Evolutionary conservation across 371 early-diverging fungal species (phyloP).

Genomic region (Mucor sp.): DNA sequence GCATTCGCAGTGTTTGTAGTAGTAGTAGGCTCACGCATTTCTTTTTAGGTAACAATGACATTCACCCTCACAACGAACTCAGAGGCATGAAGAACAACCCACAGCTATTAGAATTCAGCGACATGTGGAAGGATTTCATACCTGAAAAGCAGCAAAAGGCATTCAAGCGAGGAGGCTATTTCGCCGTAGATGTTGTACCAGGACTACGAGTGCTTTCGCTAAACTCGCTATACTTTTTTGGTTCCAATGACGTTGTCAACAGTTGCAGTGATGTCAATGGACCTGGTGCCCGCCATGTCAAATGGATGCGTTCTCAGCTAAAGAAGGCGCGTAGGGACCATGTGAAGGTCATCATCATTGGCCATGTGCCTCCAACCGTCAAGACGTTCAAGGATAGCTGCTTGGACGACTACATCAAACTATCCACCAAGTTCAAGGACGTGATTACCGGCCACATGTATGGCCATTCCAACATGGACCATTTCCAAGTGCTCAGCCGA

Average conservation of each 20-base stretch:
- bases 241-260: slow-evolving; percentile 65
- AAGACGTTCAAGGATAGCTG: slow-evolving; percentile 68
- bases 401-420: slow-evolving; percentile 55
- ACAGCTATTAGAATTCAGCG: slow-evolving; percentile 39
- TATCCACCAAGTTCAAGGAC: slow-evolving; percentile 58
- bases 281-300: slow-evolving; percentile 68
- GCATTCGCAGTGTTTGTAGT: background rate
- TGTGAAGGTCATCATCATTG: slow-evolving; percentile 66
- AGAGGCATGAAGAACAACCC: slow-evolving; percentile 51
- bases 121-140: slow-evolving; percentile 56
- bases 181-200: slow-evolving; percentile 56
- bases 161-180: slow-evolving; percentile 73
- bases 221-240: slow-evolving; percentile 74
- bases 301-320: slow-evolving; percentile 70
- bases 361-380: slow-evolving; percentile 76
- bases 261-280: slow-evolving; percentile 47
- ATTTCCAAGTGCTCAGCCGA: slow-evolving; percentile 58
- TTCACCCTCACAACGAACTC: slow-evolving; percentile 67
- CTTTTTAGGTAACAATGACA: slow-evolving; percentile 75
- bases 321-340: slow-evolving; percentile 39
- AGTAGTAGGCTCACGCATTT: too few relatives aligned
- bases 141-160: slow-evolving; percentile 56
- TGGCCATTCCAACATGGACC: slow-evolving; percentile 80
- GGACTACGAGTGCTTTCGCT: slow-evolving; percentile 54
- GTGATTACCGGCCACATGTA: slow-evolving; percentile 69